Evolutionary conservation across 2,329 filamentous ascomycete species (phyloP), one percentile per base, ranked within the genome.

Genomic region (Chaetomiaceae sp.): DNA sequence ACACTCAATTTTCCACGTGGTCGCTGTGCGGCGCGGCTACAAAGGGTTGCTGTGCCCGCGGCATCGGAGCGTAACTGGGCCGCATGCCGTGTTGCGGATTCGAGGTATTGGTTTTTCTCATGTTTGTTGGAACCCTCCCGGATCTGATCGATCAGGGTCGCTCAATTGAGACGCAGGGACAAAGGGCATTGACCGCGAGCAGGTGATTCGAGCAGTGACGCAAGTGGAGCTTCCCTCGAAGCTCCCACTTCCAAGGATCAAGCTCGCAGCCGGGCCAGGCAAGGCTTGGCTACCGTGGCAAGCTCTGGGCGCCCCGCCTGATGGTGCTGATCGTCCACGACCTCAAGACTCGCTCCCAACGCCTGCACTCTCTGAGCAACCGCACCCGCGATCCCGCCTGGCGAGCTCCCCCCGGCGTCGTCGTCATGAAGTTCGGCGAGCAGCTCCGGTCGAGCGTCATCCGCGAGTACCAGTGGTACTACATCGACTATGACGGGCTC

Each of bases 401-500:
- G 64, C 69, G 64, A 60, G 69, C 74, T 59, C 67, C 68, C 31
- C 80, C 78, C 40, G 79, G 80, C 56, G 69, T 77, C 59, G 68
- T 83, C 73, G 75, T 81, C 75, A 86, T 86, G 83, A 86, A 86
- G 80, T 99, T 97, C 79, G 94, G 94, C 70, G 89, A 96, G 74
- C 91, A 99, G 80, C 84, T 99, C 66, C 90, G 90, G 61, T 92
- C 90, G 66, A 96, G 91, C 69, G 82, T 96, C 68, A 95, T 97
- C 73, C 91, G 89, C 77, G 91, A 97, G 75, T 99, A 95, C 76
- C 86, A 91, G 71, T 96, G 91, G 85, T 90, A 96, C 77, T 99
- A 99, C 75, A 96, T 99, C 73, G 88, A 90, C 74, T 99, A 99
- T 75, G 91, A 96, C 70, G 89, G 87, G 61, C 82, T 99, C 46